Evolutionary conservation across 2,329 filamentous ascomycete species (phyloP).

Genomic region (Aspergillus thermomutatus): DNA sequence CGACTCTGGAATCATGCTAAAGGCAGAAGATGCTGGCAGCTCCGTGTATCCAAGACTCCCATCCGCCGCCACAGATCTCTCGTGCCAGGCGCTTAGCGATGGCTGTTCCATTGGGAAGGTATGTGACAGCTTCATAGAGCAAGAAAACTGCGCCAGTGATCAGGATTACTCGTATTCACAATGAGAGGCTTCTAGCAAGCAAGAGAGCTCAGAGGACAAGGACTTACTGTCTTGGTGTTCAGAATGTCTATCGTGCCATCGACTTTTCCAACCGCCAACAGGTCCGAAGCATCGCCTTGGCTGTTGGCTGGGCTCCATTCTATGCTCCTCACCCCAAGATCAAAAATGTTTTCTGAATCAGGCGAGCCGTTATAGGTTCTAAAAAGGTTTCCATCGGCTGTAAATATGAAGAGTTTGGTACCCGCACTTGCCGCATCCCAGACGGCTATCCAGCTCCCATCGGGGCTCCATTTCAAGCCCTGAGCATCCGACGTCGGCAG

Average conservation of each 20-base stretch:
- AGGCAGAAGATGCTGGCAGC: slow-evolving; percentile 36
- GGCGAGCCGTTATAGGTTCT: slow-evolving; percentile 47
- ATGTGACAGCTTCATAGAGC: slow-evolving; percentile 33
- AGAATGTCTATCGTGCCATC: slow-evolving; percentile 50
- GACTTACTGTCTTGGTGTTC: slow-evolving; percentile 40
- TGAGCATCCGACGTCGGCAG: slow-evolving; percentile 55
- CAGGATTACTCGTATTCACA: slow-evolving; percentile 1
- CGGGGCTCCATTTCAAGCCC: slow-evolving; percentile 57
- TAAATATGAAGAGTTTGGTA: slow-evolving; percentile 53
- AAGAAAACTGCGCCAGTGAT: slow-evolving; percentile 26
- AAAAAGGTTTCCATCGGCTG: slow-evolving; percentile 58
- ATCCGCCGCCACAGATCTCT: slow-evolving; percentile 26
- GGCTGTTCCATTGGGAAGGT: slow-evolving; percentile 28
- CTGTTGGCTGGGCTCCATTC: slow-evolving; percentile 49
- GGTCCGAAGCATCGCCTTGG: slow-evolving; percentile 28
- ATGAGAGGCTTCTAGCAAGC: background rate
- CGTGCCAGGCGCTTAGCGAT: slow-evolving; percentile 34
- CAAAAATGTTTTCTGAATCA: slow-evolving; percentile 36
- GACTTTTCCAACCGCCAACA: slow-evolving; percentile 50
- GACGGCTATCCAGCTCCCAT: slow-evolving; percentile 58
- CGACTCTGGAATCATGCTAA: slow-evolving; percentile 28
- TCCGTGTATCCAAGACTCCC: slow-evolving; percentile 35
- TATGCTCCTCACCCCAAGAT: slow-evolving; percentile 50
- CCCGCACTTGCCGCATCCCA: slow-evolving; percentile 54
- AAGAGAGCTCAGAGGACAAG: background rate